phyloP scores from a whole-genome alignment of 2,329 filamentous ascomycete species.

The Geoglossum cookeanum region DNA sequence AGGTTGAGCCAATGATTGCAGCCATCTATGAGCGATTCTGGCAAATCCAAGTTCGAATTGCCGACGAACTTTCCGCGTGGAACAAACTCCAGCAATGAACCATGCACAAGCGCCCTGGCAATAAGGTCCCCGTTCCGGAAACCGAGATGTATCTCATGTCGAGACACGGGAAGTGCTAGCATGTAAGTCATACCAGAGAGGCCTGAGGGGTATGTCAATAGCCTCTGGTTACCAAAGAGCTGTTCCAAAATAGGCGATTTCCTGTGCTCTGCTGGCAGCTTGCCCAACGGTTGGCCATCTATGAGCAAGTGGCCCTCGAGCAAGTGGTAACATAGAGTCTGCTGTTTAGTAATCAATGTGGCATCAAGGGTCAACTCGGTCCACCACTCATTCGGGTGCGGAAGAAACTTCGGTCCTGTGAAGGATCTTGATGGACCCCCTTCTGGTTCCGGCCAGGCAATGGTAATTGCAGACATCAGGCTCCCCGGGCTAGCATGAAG shows the following conservation, averaged over 20 bases:
- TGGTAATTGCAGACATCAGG: conserved; percentile 20
- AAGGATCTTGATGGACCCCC: conserved; percentile 7
- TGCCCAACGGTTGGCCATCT: conserved; percentile 29
- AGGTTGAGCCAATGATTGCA: conserved; percentile 44
- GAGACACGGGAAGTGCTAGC: conserved; percentile 10
- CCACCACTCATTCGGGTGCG: conserved; percentile 16
- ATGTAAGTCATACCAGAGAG: conserved; percentile 32
- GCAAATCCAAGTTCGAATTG: conserved; percentile 27
- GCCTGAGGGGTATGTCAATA: conserved; percentile 33
- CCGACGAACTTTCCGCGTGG: conserved; percentile 14
- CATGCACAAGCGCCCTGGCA: conserved; percentile 18
- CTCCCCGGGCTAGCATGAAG: conserved; percentile 15
- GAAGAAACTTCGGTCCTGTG: conserved; percentile 11
- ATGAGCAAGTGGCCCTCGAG: conserved; percentile 30
- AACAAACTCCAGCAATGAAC: conserved; percentile 19
- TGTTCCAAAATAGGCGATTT: conserved; percentile 24
- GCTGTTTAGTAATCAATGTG: conserved; percentile 15
- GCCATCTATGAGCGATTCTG: conserved; percentile 27
- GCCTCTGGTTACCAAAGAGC: conserved; percentile 34
- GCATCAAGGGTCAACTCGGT: conserved; percentile 14
- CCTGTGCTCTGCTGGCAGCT: conserved; percentile 33
- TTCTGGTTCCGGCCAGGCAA: conserved; percentile 23
- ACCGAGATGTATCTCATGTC: conserved; percentile 32
- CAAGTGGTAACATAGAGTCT: conserved; percentile 25
- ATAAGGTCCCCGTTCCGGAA: not conserved